Evolutionary conservation across 805 yeast species (phyloP).

Genomic region (Candida tibetensis): DNA sequence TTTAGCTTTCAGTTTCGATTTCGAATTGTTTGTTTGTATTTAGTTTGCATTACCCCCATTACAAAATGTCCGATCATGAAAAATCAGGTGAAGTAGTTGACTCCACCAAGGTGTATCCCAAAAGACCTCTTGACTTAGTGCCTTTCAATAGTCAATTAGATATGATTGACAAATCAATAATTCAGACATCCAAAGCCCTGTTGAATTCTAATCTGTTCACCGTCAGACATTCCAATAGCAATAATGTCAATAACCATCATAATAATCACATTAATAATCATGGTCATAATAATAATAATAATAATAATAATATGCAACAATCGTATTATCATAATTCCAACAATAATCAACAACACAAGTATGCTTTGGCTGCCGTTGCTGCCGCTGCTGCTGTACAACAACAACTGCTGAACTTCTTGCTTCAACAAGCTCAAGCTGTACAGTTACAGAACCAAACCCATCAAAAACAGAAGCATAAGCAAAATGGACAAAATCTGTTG

Average conservation of each 20-base stretch:
- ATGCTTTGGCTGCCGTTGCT: slow-evolving; percentile 28
- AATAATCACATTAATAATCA: slow-evolving; percentile 10
- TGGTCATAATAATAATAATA: not conserved
- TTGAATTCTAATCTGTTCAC: slow-evolving; percentile 7
- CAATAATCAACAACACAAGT: slow-evolving; percentile 20
- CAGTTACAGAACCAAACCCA: slow-evolving; percentile 6
- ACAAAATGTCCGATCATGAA: slow-evolving; percentile 1
- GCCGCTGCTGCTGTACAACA: slow-evolving; percentile 34
- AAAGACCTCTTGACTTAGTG: slow-evolving; percentile 22
- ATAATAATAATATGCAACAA: slow-evolving; percentile 4
- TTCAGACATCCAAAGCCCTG: slow-evolving; percentile 9
- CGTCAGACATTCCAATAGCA: slow-evolving; percentile 5
- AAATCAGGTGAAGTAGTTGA: not conserved
- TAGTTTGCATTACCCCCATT: slow-evolving; percentile 4
- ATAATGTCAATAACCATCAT: slow-evolving; percentile 9
- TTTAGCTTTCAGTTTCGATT: not conserved
- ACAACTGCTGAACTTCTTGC: slow-evolving; percentile 20
- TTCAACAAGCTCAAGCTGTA: slow-evolving; percentile 10
- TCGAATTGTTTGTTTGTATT: slow-evolving; percentile 7
- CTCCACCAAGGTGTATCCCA: slow-evolving; percentile 15
- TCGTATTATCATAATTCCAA: slow-evolving; percentile 7
- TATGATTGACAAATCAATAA: slow-evolving; percentile 16
- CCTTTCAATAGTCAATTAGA: slow-evolving; percentile 32
- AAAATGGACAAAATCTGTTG: slow-evolving; percentile 5
- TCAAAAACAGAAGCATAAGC: slow-evolving; percentile 9